phyloP scores from a whole-genome alignment of 331 rosid genomes.

The Acacia concinna region DNA sequence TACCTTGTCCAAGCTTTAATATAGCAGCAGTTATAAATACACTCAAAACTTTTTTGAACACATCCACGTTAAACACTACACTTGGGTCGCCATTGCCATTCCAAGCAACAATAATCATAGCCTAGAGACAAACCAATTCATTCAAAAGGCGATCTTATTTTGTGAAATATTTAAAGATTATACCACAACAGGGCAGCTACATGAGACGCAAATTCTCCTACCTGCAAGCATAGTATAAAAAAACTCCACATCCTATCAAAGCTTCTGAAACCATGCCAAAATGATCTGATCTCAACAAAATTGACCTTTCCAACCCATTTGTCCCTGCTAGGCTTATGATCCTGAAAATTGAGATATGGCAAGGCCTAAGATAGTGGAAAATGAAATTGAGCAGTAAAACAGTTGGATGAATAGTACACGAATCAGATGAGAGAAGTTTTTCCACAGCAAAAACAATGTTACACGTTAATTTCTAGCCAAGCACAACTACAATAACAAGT shows the following conservation, averaged over 20 bases:
- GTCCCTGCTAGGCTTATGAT: slow-evolving; percentile 57
- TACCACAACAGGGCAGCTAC: background rate
- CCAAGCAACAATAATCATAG: slow-evolving; percentile 96
- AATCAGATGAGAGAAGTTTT: background rate
- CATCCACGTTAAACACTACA: slow-evolving; percentile 60
- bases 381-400: background rate
- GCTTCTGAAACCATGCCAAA: slow-evolving; percentile 97
- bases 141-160: slow-evolving; percentile 27
- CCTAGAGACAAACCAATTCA: slow-evolving; percentile 48
- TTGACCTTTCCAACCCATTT: slow-evolving; percentile 95
- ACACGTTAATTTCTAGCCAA: background rate
- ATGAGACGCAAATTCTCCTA: slow-evolving; percentile 33
- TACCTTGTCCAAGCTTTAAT: slow-evolving; percentile 96
- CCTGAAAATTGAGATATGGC: slow-evolving; percentile 51
- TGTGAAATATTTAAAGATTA: background rate
- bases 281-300: slow-evolving; percentile 95
- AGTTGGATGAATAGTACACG: background rate
- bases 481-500: background rate
- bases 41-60: slow-evolving; percentile 86
- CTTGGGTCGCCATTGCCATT: slow-evolving; percentile 79
- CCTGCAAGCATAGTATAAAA: slow-evolving; percentile 92
- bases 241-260: slow-evolving; percentile 99
- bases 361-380: slow-evolving; percentile 19
- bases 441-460: background rate
- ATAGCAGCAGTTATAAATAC: slow-evolving; percentile 96